phyloP scores from a whole-genome alignment of 495 filamentous ascomycete genomes.

The Penicillium herquei region DNA sequence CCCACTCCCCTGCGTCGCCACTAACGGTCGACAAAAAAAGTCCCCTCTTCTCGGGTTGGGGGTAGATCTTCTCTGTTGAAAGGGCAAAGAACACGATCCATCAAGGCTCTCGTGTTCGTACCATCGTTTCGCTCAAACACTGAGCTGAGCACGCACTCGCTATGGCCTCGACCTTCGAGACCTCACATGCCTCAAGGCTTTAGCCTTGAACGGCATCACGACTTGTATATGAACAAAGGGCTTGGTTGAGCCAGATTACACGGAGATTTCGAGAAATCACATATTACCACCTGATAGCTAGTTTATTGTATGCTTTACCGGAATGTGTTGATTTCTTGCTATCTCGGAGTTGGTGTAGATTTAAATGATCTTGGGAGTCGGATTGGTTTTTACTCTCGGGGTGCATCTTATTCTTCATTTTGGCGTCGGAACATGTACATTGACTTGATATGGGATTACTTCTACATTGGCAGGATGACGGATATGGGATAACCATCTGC shows the following conservation, averaged over 20 bases:
- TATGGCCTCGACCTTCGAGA: background rate
- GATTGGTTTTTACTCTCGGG: background rate
- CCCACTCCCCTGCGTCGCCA: background rate
- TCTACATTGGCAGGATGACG: no score
- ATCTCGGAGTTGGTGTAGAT: slow-evolving; percentile 4
- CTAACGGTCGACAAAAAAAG: no score
- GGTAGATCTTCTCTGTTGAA: background rate
- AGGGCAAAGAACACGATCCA: slow-evolving; percentile 10
- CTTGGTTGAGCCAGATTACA: background rate
- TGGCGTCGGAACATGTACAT: slow-evolving; percentile 23
- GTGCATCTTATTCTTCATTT: slow-evolving; percentile 12
- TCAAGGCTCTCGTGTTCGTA: slow-evolving; percentile 14
- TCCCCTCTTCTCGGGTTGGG: background rate
- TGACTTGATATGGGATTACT: slow-evolving; percentile 15
- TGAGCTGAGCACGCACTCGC: slow-evolving; percentile 1
- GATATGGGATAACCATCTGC: slow-evolving; percentile 8
- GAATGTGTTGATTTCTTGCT: slow-evolving; percentile 1
- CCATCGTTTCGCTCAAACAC: slow-evolving; percentile 9
- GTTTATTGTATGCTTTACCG: background rate
- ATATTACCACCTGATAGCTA: background rate
- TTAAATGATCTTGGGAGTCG: slow-evolving; percentile 1
- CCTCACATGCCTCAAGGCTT: background rate
- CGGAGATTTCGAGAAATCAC: slow-evolving; percentile 2
- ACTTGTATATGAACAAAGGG: slow-evolving; percentile 5
- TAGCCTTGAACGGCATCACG: background rate